Percentiles rank a stretch among this genome's conserved stretches.
Evolutionary conservation across 768 basidiomycete species (phyloP).

Genomic region (Royoungia palumana): DNA sequence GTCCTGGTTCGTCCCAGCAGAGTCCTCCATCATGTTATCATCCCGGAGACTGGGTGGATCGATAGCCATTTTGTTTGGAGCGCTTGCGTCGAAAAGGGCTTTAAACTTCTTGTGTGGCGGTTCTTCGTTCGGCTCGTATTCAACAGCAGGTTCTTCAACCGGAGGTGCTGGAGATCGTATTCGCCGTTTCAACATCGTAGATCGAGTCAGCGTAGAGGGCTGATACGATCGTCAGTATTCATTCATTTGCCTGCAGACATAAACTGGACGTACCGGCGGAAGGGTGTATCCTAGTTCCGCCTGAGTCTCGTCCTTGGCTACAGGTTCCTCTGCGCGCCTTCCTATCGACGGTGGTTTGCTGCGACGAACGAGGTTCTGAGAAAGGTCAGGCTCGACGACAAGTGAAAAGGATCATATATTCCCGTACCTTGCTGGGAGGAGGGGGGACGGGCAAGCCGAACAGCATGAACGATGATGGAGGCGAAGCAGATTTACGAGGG

Average conservation of each 20-base stretch:
- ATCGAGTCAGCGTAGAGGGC: conserved; percentile 41
- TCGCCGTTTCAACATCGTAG: conserved; percentile 54
- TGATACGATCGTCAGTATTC: conserved; percentile 13
- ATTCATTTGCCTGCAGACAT: neutral
- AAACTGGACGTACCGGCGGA: conserved; percentile 23
- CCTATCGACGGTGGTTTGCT: conserved; percentile 14
- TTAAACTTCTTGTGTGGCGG: conserved; percentile 70
- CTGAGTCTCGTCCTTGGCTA: conserved; percentile 10
- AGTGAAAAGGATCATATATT: neutral
- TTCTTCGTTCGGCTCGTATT: conserved; percentile 31
- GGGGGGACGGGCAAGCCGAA: conserved; percentile 21
- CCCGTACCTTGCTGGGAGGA: conserved; percentile 23
- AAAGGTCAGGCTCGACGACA: neutral
- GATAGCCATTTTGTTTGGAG: conserved; percentile 43
- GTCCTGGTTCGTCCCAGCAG: conserved; percentile 12
- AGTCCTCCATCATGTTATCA: conserved; percentile 7
- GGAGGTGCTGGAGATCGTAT: conserved; percentile 33
- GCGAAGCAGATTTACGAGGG: conserved; percentile 7
- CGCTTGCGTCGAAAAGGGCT: conserved; percentile 63
- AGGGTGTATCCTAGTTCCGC: conserved; percentile 13
- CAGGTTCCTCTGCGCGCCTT: conserved; percentile 6
- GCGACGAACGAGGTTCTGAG: conserved; percentile 26
- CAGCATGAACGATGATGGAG: conserved; percentile 21
- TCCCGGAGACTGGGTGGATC: conserved; percentile 18
- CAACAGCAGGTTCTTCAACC: conserved; percentile 14